Evolutionary conservation across 768 basidiomycete genomes (phyloP).

Genomic region (Phaeotremella skinneri): DNA sequence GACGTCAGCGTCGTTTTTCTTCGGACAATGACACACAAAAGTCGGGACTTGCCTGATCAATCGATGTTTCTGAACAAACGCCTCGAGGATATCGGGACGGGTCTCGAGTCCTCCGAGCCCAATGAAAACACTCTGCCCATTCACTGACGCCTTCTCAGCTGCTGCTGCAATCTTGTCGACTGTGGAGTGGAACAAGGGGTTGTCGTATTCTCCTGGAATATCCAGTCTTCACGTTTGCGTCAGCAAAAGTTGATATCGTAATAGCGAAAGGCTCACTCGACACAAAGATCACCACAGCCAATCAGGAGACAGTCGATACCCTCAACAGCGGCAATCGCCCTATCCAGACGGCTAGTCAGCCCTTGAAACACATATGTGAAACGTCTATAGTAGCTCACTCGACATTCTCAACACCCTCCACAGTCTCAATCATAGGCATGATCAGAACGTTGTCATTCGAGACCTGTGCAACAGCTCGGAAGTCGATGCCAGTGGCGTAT

Average conservation of each 20-base stretch:
- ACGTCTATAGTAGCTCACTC: constrained; percentile 16
- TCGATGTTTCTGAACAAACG: constrained; percentile 16
- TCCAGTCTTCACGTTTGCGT: constrained; percentile 27
- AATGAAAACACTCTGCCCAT: constrained; percentile 19
- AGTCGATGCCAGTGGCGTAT: constrained; percentile 18
- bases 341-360: background rate
- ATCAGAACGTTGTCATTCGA: constrained; percentile 26
- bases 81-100: constrained; percentile 20
- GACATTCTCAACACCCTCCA: constrained; percentile 26
- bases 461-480: constrained; percentile 17
- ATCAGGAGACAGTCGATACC: constrained; percentile 26
- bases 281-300: constrained; percentile 29
- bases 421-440: constrained; percentile 32
- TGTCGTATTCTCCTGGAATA: constrained; percentile 27
- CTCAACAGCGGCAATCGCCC: constrained; percentile 21
- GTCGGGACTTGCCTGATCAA: constrained; percentile 19
- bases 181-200: constrained; percentile 17
- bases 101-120: constrained; percentile 27
- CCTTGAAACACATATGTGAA: background rate
- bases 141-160: constrained; percentile 6
- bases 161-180: constrained; percentile 24
- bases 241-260: background rate
- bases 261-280: constrained; percentile 22
- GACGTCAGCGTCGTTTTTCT: background rate
- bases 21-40: background rate